Base-by-base conservation (phyloP, 75 land plant species). In the Chamaecyparis obtusa region DNA sequence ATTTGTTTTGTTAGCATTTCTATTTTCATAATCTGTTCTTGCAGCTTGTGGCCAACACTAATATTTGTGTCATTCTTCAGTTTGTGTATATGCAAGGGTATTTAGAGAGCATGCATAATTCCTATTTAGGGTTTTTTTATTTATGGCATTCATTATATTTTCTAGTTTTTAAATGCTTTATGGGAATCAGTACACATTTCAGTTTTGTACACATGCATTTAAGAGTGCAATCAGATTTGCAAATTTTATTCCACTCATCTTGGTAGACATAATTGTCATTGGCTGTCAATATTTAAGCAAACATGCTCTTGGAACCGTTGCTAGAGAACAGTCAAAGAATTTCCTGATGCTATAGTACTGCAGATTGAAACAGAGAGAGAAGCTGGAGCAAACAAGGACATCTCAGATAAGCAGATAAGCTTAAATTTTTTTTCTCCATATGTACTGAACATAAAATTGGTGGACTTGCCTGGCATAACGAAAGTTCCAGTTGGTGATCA, bases 341-440 rank as follows among this genome's bases (percentile, higher is more conserved):
- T 46, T 81, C 48, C 54, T 81, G 83, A 46, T 81, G 83, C 83
- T 81, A 81, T 44, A 81, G 51, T 43, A 4, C 10, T 91, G 64
- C 90, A 96, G 98, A 92, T 89, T 88, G 96, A 96, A 87, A 96
- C 97, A n/a, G 97, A 96, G 46, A 89, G 95, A 86, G 98, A 95
- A 87, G 92, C 94, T 43, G 98, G 98, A 84, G 91, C 87, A 76
- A 96, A 95, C 85, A 96, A 94, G 86, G 97, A 97, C 54, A 92
- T 96, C 19, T 96, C 98, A 87, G 95, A 93, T 85, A 95, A 94
- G 88, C 97, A 94, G 43, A 96, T 96, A 74, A 90, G 97, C 37
- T 83, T 96, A 83, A 95, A 93, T 85, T 91, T 96, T 13, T 94
- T 92, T 72, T 95, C 96, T 33, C 96, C 96, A 80, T 91, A 93